These are phyloP conservation scores for Pugionium dolabratum DNA, from an alignment of 345 rosid genomes.

Conservation along the genomic window DNA sequence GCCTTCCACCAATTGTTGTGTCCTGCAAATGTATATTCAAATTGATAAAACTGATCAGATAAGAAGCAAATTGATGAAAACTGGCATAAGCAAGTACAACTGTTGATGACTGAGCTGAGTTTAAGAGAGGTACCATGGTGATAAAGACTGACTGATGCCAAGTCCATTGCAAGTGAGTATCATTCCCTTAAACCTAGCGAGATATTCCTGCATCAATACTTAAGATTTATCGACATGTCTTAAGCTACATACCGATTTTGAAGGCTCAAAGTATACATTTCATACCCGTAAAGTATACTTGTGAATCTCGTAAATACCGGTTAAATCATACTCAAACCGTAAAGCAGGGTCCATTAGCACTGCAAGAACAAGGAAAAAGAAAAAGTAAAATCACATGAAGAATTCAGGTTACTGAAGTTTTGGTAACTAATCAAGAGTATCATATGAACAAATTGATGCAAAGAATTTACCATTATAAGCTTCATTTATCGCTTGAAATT, in stretches of 20 bases:
- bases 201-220: slow-evolving; percentile 60
- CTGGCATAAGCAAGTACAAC: too few relatives aligned
- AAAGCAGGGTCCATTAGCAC: slow-evolving; percentile 74
- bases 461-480: slow-evolving; percentile 57
- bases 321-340: slow-evolving; percentile 76
- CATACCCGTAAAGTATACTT: slow-evolving; percentile 78
- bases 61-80: neutral
- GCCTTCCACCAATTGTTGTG: slow-evolving; percentile 24
- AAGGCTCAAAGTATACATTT: neutral
- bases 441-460: neutral
- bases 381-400: neutral
- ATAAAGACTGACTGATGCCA: slow-evolving; percentile 60
- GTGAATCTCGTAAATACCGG: slow-evolving; percentile 76
- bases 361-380: slow-evolving; percentile 37
- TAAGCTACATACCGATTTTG: neutral
- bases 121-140: slow-evolving; percentile 50
- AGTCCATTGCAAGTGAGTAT: slow-evolving; percentile 89
- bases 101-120: too few relatives aligned
- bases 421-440: too few relatives aligned
- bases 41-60: neutral
- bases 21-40: slow-evolving; percentile 15
- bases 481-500: slow-evolving; percentile 77
- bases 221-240: too few relatives aligned
- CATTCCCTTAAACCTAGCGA: slow-evolving; percentile 87
- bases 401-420: neutral